Percentiles rank a stretch among this genome's conserved stretches.
Evolutionary conservation across 306 rosid species (phyloP).

Genomic region (Fagus crenata): DNA sequence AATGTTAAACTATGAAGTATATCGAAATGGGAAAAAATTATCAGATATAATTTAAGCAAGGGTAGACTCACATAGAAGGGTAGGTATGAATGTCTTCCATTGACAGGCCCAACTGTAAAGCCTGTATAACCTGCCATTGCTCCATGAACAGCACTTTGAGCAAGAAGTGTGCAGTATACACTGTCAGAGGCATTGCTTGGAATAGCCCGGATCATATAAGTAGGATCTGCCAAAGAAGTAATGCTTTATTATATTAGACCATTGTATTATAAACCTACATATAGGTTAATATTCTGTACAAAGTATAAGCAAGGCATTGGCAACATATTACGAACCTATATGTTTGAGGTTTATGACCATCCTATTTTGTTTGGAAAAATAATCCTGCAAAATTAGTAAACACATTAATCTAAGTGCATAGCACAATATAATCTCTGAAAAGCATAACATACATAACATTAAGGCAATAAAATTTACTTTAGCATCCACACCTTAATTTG

Average conservation of each 20-base stretch:
- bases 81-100: slow-evolving; percentile 87
- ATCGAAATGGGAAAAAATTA: neutral
- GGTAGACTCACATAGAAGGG: slow-evolving; percentile 74
- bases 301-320: neutral
- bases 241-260: neutral
- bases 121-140: slow-evolving; percentile 99
- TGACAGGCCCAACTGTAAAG: slow-evolving; percentile 71
- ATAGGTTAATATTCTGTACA: neutral
- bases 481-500: slow-evolving; percentile 59
- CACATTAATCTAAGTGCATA: neutral
- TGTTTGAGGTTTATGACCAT: slow-evolving; percentile 75
- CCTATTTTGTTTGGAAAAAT: slow-evolving; percentile 52
- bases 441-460: neutral
- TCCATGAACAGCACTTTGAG: slow-evolving; percentile 96
- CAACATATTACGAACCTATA: slow-evolving; percentile 57
- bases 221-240: slow-evolving; percentile 66
- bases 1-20: neutral
- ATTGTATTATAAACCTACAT: neutral
- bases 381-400: slow-evolving; percentile 55
- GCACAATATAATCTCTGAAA: neutral
- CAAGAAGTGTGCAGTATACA: slow-evolving; percentile 87
- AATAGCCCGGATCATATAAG: slow-evolving; percentile 92
- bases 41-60: neutral
- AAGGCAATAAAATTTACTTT: slow-evolving; percentile 14
- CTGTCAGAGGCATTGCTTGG: slow-evolving; percentile 93